Evolutionary conservation across 2,329 filamentous ascomycete species (phyloP).

Genomic region (Colletotrichum neosansevieriae): DNA sequence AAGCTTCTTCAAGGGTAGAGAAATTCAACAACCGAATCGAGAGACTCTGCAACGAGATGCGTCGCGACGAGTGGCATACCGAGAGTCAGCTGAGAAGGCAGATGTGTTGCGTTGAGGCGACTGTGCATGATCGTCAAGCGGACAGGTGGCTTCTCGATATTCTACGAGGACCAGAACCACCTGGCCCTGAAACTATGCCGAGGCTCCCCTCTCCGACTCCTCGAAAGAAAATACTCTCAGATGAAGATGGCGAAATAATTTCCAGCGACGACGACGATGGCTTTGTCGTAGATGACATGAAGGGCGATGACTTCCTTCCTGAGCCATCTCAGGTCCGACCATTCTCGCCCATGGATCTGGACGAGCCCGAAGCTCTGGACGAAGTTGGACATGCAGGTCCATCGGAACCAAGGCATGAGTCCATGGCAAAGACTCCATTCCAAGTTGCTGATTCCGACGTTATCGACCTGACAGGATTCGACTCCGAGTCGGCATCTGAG

Average conservation of each 20-base stretch:
- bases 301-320: background rate
- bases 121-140: constrained; percentile 70
- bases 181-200: constrained; percentile 48
- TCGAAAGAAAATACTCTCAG: constrained; percentile 36
- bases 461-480: constrained; percentile 35
- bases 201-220: constrained; percentile 46
- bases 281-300: constrained; percentile 60
- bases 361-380: background rate
- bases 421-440: background rate
- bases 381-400: background rate
- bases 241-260: constrained; percentile 62
- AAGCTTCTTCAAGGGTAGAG: constrained; percentile 56
- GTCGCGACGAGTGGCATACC: constrained; percentile 64
- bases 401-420: background rate
- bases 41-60: constrained; percentile 67
- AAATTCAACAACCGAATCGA: constrained; percentile 63
- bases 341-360: constrained; percentile 26
- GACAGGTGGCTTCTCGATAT: constrained; percentile 62
- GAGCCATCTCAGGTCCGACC: background rate
- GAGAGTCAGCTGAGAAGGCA: constrained; percentile 65
- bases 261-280: constrained; percentile 61
- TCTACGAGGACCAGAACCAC: constrained; percentile 57
- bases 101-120: constrained; percentile 72
- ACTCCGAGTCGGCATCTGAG: constrained; percentile 23
- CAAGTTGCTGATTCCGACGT: background rate